Conservation (phyloP, 169 alveolate species). For the Plasmodium chabaudi region DNA sequence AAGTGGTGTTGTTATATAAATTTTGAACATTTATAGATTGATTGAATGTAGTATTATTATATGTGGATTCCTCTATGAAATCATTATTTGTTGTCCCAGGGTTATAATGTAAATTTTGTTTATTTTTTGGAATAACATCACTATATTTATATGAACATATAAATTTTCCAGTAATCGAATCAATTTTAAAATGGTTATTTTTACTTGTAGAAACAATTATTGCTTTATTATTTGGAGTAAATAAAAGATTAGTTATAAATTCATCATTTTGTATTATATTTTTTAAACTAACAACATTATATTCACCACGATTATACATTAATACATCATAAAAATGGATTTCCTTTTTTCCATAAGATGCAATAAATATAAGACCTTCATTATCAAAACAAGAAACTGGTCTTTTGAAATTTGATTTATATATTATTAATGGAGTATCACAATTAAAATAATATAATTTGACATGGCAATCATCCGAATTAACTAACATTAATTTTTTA, state of each 20-base stretch:
- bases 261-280: constrained; percentile 28
- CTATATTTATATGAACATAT: constrained; percentile 63
- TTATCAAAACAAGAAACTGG: constrained; percentile 67
- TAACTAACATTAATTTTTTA: constrained; percentile 63
- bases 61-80: no score
- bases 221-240: constrained; percentile 66
- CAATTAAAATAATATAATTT: constrained; percentile 66
- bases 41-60: no score
- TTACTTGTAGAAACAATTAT: constrained; percentile 52
- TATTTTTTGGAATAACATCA: neutral
- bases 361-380: constrained; percentile 63
- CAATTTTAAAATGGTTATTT: constrained; percentile 57
- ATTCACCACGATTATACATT: constrained; percentile 68
- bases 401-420: constrained; percentile 48
- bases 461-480: constrained; percentile 70
- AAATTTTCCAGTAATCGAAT: constrained; percentile 58
- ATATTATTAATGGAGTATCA: constrained; percentile 60
- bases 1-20: neutral
- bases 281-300: constrained; percentile 37
- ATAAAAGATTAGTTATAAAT: constrained; percentile 41
- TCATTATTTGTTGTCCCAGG: no score
- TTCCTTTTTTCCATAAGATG: constrained; percentile 62
- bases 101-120: no score
- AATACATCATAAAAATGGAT: constrained; percentile 59
- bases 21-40: neutral